Percentiles rank a stretch among this genome's conserved stretches.
phyloP scores from a whole-genome alignment of 768 basidiomycete species.

The Phanerodontia chrysosporium region DNA sequence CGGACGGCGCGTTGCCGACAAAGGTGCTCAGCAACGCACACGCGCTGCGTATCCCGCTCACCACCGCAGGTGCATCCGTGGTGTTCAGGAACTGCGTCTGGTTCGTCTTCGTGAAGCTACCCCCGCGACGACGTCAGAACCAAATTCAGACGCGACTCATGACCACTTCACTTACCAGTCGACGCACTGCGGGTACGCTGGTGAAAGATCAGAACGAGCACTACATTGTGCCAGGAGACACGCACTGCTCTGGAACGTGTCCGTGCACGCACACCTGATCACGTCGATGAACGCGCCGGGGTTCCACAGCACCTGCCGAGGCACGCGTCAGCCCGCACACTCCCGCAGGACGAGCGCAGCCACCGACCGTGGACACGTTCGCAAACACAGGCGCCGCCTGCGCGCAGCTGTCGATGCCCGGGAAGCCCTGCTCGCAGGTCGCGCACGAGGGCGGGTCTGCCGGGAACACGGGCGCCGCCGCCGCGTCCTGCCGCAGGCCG shows the following conservation, averaged over 20 bases:
- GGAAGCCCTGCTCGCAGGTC: slow-evolving; percentile 49
- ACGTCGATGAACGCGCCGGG: slow-evolving; percentile 59
- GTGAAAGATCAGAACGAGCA: neutral
- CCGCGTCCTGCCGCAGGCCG: neutral
- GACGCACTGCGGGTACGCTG: slow-evolving; percentile 58
- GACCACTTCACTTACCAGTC: slow-evolving; percentile 45
- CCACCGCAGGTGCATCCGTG: slow-evolving; percentile 41
- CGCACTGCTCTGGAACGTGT: slow-evolving; percentile 36
- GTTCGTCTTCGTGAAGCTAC: slow-evolving; percentile 53
- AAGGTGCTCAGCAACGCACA: slow-evolving; percentile 50
- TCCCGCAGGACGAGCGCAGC: neutral
- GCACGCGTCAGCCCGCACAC: neutral
- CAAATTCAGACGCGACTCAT: neutral
- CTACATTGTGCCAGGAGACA: neutral
- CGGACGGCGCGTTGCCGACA: slow-evolving; percentile 45
- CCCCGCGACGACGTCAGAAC: neutral
- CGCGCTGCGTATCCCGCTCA: slow-evolving; percentile 46
- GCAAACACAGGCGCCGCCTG: slow-evolving; percentile 53
- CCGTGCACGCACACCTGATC: slow-evolving; percentile 60
- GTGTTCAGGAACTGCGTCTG: slow-evolving; percentile 49
- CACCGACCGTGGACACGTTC: slow-evolving; percentile 49
- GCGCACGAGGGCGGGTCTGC: slow-evolving; percentile 53
- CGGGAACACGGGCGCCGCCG: slow-evolving; percentile 43
- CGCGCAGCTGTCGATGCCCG: slow-evolving; percentile 52
- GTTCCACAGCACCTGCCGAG: slow-evolving; percentile 53